Evolutionary conservation across 805 yeast genomes (phyloP).

Genomic region (Pichia californica): DNA sequence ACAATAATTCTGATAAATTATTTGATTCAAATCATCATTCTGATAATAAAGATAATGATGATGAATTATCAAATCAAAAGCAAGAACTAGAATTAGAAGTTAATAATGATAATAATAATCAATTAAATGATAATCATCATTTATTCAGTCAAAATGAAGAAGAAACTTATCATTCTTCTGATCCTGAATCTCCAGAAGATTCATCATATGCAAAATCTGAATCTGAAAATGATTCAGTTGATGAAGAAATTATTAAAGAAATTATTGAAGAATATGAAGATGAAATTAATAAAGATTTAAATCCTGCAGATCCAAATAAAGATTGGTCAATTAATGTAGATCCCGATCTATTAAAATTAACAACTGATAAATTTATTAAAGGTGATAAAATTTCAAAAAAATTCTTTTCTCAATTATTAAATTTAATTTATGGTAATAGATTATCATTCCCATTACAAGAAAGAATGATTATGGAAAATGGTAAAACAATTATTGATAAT

Average conservation of each 20-base stretch:
- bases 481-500: conserved; percentile 19
- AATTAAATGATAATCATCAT: not conserved
- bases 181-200: not conserved
- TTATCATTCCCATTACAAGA: conserved; percentile 27
- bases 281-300: conserved; percentile 4
- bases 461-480: conserved; percentile 20
- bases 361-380: conserved; percentile 19
- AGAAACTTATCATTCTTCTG: not conserved
- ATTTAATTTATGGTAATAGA: conserved; percentile 25
- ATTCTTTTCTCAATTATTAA: conserved; percentile 25
- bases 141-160: not conserved
- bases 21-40: too few relatives aligned
- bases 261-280: not conserved
- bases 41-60: too few relatives aligned
- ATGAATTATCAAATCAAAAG: too few relatives aligned
- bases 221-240: not conserved
- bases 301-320: conserved; percentile 21
- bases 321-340: conserved; percentile 24
- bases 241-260: conserved; percentile 3
- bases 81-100: too few relatives aligned
- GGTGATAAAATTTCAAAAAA: conserved; percentile 26
- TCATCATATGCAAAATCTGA: conserved; percentile 4
- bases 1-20: too few relatives aligned
- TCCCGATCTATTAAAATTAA: conserved; percentile 19
- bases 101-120: not conserved